Evolutionary conservation across 176 grass and related monocot genomes (phyloP).

Genomic region (Themeda triandra): DNA sequence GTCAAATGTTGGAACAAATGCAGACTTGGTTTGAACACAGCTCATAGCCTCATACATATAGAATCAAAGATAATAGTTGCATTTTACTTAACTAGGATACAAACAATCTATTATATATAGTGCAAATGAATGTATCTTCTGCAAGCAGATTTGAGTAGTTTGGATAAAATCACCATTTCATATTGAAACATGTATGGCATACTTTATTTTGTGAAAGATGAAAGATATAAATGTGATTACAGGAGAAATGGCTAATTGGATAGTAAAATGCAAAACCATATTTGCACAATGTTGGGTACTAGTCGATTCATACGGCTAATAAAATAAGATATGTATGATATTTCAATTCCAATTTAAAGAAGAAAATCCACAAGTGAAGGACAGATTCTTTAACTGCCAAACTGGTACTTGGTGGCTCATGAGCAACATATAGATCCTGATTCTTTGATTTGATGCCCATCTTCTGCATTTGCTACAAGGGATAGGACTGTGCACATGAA

Average conservation of each 20-base stretch:
- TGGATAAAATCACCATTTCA: not conserved
- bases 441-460: too few species aligned
- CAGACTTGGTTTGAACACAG: too few species aligned
- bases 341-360: not conserved
- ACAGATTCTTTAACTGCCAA: too few species aligned
- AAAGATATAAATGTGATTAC: not conserved
- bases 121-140: not conserved
- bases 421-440: too few species aligned
- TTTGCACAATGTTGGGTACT: not conserved
- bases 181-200: not conserved
- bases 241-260: not conserved
- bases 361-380: too few species aligned
- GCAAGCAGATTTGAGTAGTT: too few species aligned
- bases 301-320: not conserved
- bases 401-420: too few species aligned
- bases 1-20: not conserved
- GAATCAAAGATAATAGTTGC: not conserved
- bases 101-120: not conserved
- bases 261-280: not conserved
- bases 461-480: too few species aligned
- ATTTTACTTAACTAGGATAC: not conserved
- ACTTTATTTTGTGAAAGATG: not conserved
- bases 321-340: not conserved
- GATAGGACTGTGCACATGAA: too few species aligned
- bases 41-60: not conserved